These are phyloP conservation scores for Nicotiana paniculata DNA, from an alignment of 257 asterid genomes.

Conservation along the genomic window DNA sequence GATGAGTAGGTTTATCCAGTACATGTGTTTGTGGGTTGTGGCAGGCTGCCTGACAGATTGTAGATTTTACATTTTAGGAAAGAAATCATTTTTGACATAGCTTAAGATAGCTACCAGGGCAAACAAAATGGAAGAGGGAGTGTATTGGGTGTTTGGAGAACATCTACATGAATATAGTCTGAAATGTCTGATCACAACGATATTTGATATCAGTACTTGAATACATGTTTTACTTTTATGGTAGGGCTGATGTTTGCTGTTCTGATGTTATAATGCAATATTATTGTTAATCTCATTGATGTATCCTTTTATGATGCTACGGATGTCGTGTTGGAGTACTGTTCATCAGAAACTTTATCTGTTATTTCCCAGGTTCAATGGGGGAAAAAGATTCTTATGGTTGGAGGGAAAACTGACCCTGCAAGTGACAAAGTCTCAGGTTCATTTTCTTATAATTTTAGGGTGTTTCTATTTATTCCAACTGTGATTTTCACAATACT, in stretches of 20 bases:
- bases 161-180: background rate
- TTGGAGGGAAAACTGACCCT: constrained; percentile 95
- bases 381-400: constrained; percentile 90
- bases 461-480: constrained; percentile 1
- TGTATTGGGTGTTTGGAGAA: background rate
- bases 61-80: background rate
- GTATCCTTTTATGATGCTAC: background rate
- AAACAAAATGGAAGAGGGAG: background rate
- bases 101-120: background rate
- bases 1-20: no score
- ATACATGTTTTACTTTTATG: background rate
- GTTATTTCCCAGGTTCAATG: constrained; percentile 63
- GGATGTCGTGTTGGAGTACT: background rate
- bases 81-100: background rate
- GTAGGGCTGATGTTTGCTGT: background rate
- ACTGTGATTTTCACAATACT: constrained; percentile 1
- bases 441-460: constrained; percentile 21
- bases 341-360: background rate
- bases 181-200: background rate
- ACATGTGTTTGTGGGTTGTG: no score
- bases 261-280: background rate
- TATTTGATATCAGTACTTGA: background rate
- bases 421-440: constrained; percentile 79
- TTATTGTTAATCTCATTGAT: background rate
- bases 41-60: background rate